A percentile compares a stretch with the other conserved stretches of the same genome.
phyloP scores from a whole-genome alignment of 2,329 filamentous ascomycete species.

The Aspergillus calidoustus region DNA sequence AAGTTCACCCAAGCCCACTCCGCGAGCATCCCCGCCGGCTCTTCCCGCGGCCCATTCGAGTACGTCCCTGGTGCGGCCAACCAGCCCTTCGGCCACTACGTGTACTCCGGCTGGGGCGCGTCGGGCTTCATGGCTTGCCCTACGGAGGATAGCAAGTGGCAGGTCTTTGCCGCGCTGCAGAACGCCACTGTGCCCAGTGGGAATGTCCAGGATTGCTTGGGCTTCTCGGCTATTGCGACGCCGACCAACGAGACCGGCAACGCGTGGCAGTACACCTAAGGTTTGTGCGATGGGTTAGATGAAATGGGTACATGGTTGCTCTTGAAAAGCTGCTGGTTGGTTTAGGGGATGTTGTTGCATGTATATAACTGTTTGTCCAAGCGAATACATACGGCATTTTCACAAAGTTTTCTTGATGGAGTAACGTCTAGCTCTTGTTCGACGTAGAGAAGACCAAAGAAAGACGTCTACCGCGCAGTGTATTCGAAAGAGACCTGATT shows the following conservation, averaged over 20 bases:
- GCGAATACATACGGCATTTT: not conserved
- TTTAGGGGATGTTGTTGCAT: not conserved
- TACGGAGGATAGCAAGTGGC: slow-evolving; percentile 35
- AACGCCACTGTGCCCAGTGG: slow-evolving; percentile 48
- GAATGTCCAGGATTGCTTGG: slow-evolving; percentile 43
- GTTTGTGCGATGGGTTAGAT: not conserved
- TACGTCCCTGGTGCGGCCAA: slow-evolving; percentile 36
- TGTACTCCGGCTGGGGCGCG: slow-evolving; percentile 41
- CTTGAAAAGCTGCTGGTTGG: too few relatives aligned
- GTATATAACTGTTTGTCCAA: not conserved
- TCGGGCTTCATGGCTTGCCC: slow-evolving; percentile 53
- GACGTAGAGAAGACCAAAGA: too few relatives aligned
- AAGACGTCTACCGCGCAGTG: too few relatives aligned
- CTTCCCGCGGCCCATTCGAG: slow-evolving; percentile 56
- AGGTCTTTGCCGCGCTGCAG: slow-evolving; percentile 48
- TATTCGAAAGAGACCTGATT: too few relatives aligned
- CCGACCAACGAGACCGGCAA: slow-evolving; percentile 33
- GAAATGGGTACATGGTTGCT: not conserved
- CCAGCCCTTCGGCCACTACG: slow-evolving; percentile 34
- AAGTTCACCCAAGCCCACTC: slow-evolving; percentile 65
- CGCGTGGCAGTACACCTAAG: slow-evolving; percentile 50
- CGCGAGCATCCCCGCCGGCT: slow-evolving; percentile 55
- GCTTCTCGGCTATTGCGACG: slow-evolving; percentile 44
- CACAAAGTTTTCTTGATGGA: too few relatives aligned
- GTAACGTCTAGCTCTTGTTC: too few relatives aligned